phyloP scores from a whole-genome alignment of 2,329 filamentous ascomycete species.

The Calonectria pseudoreteaudii region DNA sequence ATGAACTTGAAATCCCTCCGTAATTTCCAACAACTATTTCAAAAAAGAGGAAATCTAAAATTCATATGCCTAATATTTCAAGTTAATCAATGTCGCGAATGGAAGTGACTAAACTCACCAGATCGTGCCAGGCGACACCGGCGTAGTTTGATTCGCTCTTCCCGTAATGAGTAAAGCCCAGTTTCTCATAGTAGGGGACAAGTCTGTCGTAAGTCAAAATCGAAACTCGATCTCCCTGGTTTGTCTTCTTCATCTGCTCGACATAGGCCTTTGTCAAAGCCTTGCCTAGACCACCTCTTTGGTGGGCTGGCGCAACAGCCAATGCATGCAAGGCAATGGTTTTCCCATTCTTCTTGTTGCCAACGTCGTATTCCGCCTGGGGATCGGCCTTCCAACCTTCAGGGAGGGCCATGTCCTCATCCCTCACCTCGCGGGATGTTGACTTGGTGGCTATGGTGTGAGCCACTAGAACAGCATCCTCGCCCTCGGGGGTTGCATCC shows the following conservation, averaged over 20 bases:
- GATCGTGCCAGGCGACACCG: slow-evolving; percentile 46
- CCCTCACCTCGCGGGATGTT: slow-evolving; percentile 29
- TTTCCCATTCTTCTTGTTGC: slow-evolving; percentile 39
- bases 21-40: neutral
- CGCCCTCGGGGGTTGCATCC: neutral
- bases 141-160: slow-evolving; percentile 46
- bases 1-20: neutral
- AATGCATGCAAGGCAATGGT: slow-evolving; percentile 46
- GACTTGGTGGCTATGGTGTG: slow-evolving; percentile 46
- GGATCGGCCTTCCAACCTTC: slow-evolving; percentile 38
- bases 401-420: slow-evolving; percentile 45
- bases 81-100: neutral
- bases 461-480: slow-evolving; percentile 37
- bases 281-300: slow-evolving; percentile 43
- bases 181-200: slow-evolving; percentile 44
- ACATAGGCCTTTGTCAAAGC: slow-evolving; percentile 39
- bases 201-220: slow-evolving; percentile 47
- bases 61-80: slow-evolving; percentile 2
- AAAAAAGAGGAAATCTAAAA: neutral
- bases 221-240: slow-evolving; percentile 39
- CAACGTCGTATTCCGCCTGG: slow-evolving; percentile 25
- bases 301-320: slow-evolving; percentile 40
- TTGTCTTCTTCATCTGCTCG: slow-evolving; percentile 30
- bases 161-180: slow-evolving; percentile 47
- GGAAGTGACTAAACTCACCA: slow-evolving; percentile 33